Percentiles rank a stretch among this genome's conserved stretches.
Conservation (phyloP, 129 eudicot genomes). For the Flaveria brownii region DNA sequence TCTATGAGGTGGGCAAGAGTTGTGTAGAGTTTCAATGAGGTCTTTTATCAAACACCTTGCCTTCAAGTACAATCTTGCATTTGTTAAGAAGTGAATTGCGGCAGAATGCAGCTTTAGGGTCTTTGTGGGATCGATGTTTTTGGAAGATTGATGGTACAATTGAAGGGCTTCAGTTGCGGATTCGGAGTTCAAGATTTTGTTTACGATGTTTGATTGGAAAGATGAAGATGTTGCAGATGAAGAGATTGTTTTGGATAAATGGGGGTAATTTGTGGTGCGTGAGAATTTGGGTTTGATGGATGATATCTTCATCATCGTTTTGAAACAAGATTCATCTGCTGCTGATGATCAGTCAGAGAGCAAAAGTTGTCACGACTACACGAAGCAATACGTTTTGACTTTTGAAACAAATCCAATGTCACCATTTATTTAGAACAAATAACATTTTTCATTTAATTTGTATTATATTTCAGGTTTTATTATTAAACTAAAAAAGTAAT, state of each 20-base stretch:
- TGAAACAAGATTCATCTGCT: slow-evolving; percentile 35
- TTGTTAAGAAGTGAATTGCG: slow-evolving; percentile 41
- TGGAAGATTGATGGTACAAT: slow-evolving; percentile 46
- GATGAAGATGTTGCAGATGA: slow-evolving; percentile 40
- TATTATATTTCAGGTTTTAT: too few relatives aligned
- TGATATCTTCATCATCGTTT: slow-evolving; percentile 43
- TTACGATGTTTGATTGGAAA: slow-evolving; percentile 37
- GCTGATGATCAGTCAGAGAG: slow-evolving; percentile 5
- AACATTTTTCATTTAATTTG: too few relatives aligned
- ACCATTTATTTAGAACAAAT: too few relatives aligned
- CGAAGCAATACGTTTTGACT: too few relatives aligned
- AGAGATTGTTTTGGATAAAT: slow-evolving; percentile 27
- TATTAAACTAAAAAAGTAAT: too few relatives aligned
- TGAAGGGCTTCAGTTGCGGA: slow-evolving; percentile 55
- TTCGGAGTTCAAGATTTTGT: slow-evolving; percentile 54
- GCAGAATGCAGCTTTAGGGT: slow-evolving; percentile 64
- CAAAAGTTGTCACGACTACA: background rate
- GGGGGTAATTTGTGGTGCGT: slow-evolving; percentile 6
- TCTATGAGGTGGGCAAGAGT: slow-evolving; percentile 45
- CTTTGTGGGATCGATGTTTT: slow-evolving; percentile 38
- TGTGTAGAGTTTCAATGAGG: slow-evolving; percentile 56
- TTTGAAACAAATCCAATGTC: too few relatives aligned
- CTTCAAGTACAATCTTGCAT: slow-evolving; percentile 53
- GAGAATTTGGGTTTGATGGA: slow-evolving; percentile 31
- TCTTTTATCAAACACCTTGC: slow-evolving; percentile 89